phyloP scores from a whole-genome alignment of 306 rosid species.

The Cucurbita ficifolia region DNA sequence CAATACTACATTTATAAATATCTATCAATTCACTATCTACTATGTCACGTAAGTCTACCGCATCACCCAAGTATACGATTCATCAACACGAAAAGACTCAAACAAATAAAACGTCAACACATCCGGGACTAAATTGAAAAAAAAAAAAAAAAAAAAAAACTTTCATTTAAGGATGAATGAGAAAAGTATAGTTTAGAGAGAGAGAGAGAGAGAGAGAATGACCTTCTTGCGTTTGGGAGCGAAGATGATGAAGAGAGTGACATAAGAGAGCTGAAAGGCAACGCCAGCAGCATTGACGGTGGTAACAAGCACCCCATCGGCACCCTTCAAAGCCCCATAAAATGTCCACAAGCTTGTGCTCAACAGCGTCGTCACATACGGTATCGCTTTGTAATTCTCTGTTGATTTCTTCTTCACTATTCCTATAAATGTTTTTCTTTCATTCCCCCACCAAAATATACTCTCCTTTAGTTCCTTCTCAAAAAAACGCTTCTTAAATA shows the following conservation, averaged over 20 bases:
- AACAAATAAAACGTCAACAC: too few species aligned
- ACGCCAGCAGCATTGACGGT: slow-evolving; percentile 42
- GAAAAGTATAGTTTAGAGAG: too few species aligned
- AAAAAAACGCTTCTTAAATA: too few species aligned
- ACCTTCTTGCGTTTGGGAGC: slow-evolving; percentile 42
- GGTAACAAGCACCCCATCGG: slow-evolving; percentile 20
- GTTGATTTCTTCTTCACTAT: slow-evolving; percentile 48
- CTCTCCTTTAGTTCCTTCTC: neutral
- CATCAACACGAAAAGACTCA: too few species aligned
- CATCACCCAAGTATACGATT: too few species aligned
- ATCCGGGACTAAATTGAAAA: too few species aligned
- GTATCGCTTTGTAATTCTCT: slow-evolving; percentile 24
- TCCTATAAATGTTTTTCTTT: slow-evolving; percentile 26
- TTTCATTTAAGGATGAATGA: too few species aligned
- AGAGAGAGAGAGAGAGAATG: neutral
- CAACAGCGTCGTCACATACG: slow-evolving; percentile 32
- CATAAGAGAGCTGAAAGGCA: slow-evolving; percentile 21
- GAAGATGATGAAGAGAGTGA: slow-evolving; percentile 27
- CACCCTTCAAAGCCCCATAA: slow-evolving; percentile 32
- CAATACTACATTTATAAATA: too few species aligned
- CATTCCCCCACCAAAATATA: neutral
- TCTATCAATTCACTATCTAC: too few species aligned
- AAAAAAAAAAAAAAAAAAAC: too few species aligned
- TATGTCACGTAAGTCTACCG: too few species aligned
- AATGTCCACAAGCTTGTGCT: slow-evolving; percentile 43